Percentiles rank a stretch among this genome's conserved stretches.
Evolutionary conservation across 1,284 basidiomycete species (phyloP).

Genomic region (Cerrena zonata): DNA sequence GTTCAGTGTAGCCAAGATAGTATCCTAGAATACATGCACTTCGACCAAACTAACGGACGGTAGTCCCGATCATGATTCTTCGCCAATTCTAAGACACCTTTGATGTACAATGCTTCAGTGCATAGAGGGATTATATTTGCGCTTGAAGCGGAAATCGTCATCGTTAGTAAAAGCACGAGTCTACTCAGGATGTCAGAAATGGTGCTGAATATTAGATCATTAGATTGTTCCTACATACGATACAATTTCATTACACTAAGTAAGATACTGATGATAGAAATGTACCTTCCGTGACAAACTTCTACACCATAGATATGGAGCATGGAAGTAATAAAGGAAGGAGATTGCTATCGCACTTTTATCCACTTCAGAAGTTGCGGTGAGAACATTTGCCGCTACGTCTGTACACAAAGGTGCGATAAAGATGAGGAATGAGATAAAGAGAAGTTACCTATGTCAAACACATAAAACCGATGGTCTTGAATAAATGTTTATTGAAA

Average conservation of each 20-base stretch:
- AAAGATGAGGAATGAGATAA: background rate
- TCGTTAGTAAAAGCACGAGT: no score
- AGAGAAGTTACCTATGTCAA: background rate
- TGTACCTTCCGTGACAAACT: conserved; percentile 32
- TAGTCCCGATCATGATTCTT: no score
- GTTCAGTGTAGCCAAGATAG: no score
- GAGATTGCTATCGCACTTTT: conserved; percentile 24
- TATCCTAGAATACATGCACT: no score
- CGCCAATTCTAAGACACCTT: no score
- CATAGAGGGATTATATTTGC: no score
- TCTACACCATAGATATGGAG: conserved; percentile 21
- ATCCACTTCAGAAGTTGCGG: conserved; percentile 33
- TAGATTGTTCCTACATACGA: background rate
- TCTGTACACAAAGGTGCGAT: conserved; percentile 33
- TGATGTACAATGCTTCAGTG: no score
- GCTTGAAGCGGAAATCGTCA: no score
- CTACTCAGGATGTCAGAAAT: background rate
- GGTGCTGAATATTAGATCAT: background rate
- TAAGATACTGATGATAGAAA: background rate
- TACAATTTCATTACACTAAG: background rate
- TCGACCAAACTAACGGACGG: no score
- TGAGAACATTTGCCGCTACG: conserved; percentile 26
- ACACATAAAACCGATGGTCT: background rate
- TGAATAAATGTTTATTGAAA: no score
- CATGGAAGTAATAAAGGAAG: conserved; percentile 30